Base-by-base conservation (phyloP, 2,329 filamentous ascomycete genomes). In the Penicillium sp. region DNA sequence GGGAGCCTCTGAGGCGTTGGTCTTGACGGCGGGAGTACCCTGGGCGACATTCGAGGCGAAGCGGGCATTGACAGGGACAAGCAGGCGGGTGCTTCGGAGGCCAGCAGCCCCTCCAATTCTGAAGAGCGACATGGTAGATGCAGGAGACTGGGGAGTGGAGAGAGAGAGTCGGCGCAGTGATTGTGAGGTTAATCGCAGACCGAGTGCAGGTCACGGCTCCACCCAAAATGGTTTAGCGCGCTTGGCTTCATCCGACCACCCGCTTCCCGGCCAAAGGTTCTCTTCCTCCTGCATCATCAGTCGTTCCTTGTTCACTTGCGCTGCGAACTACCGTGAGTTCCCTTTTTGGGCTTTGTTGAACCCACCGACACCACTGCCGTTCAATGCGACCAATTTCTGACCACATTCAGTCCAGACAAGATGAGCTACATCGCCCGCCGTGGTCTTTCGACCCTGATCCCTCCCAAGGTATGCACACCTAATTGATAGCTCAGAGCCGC, bases 401-500 rank as follows among this genome's bases (percentile, higher is more conserved):
- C 53, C 27, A 31, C 48, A 21, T 53, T 26, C 50, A 73, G 70
- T 67, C 65, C 64, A 62, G 70, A 77, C 84, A 91, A 82, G 80
- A 97, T 96, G 93, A 96, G 91, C 85, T 95, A 88, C 86, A 85
- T 96, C 75, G 86, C 88, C 75, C 90, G 90, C 81, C 88, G 93
- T 82, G 90, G 86, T 85, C 89, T 97, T 76, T 98, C 95, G 77
- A 96, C 96, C 84, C 89, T 99, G 80, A 97, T 99, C 73, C 96
- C 96, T 71, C 95, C 96, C 75, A 99, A 99, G 92, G 93, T 96
- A 83, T 70, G 83, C 59, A 59, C 35, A 63, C 43, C 48, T 26
- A 31, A 56, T 55, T 54, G 51, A 56, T 31, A 27, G 49, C 35
- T 41, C 33, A 57, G 57, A 56, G 56, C 60, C 45, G 50, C 51